Conservation (phyloP, 495 filamentous ascomycete genomes). For the Aspergillus sparsus region DNA sequence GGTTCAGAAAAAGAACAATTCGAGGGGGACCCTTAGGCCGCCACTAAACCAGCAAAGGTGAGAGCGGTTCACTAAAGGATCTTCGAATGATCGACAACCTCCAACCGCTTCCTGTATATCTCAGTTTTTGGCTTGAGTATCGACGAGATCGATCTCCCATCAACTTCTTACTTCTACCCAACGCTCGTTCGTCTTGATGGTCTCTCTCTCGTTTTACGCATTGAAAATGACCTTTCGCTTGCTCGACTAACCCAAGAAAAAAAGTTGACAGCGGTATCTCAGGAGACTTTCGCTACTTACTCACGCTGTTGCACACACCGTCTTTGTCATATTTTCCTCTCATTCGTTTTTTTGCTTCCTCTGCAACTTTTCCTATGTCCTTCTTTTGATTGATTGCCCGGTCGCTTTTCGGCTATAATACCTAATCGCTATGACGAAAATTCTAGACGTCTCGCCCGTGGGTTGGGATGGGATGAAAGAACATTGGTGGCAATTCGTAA, state of each 20-base stretch:
- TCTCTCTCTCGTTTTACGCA: conserved; percentile 1
- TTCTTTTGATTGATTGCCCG: conserved; percentile 14
- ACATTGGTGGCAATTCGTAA: conserved; percentile 50
- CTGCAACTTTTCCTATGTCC: conserved; percentile 11
- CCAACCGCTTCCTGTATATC: conserved; percentile 8
- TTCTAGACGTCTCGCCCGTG: conserved; percentile 37
- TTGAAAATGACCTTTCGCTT: not conserved
- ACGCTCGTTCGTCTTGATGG: not conserved
- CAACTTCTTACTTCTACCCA: not conserved
- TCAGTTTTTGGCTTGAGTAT: not conserved
- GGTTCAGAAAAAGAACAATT: conserved; percentile 5
- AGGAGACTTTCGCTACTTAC: too few species aligned
- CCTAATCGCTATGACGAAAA: conserved; percentile 34
- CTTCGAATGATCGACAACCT: not conserved
- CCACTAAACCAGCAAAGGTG: conserved; percentile 6
- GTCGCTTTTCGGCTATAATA: conserved; percentile 16
- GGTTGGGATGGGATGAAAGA: conserved; percentile 40
- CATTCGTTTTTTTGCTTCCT: not conserved
- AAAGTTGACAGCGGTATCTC: too few species aligned
- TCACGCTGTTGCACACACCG: too few species aligned
- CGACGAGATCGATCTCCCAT: conserved; percentile 5
- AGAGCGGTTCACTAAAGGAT: not conserved
- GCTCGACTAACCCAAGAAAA: not conserved
- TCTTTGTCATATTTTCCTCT: too few species aligned
- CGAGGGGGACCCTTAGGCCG: conserved; percentile 8